Evolutionary conservation across 2,329 filamentous ascomycete genomes (phyloP).

Genomic region (Sporothrix pallida): DNA sequence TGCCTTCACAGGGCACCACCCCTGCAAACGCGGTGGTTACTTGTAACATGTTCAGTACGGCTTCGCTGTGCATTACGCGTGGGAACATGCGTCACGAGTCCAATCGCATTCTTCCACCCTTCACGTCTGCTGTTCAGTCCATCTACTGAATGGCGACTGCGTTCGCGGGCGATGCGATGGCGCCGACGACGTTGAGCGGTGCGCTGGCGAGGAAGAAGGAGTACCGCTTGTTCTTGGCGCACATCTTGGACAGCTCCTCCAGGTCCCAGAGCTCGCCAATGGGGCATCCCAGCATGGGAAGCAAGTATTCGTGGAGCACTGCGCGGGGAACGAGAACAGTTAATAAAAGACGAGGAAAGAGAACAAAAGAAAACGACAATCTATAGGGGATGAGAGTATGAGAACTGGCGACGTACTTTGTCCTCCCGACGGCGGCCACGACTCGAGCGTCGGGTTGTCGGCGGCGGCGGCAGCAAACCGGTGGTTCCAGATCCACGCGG

Average conservation of each 20-base stretch:
- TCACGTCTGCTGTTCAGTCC: no score
- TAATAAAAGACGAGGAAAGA: neutral
- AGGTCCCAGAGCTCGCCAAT: slow-evolving; percentile 28
- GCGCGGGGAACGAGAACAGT: neutral
- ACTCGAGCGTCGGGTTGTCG: slow-evolving; percentile 60
- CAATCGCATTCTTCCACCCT: no score
- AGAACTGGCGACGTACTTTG: no score
- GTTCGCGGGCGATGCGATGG: slow-evolving; percentile 26
- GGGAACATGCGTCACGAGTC: no score
- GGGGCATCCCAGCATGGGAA: slow-evolving; percentile 20
- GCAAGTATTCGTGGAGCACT: slow-evolving; percentile 25
- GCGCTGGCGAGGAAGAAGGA: slow-evolving; percentile 29
- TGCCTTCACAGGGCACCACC: no score
- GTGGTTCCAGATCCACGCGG: slow-evolving; percentile 63
- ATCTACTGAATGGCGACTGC: slow-evolving; percentile 26
- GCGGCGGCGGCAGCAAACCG: slow-evolving; percentile 61
- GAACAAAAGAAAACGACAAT: neutral
- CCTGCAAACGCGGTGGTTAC: no score
- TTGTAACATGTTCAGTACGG: no score
- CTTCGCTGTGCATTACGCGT: no score
- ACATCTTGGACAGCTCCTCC: slow-evolving; percentile 20
- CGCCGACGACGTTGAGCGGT: slow-evolving; percentile 18
- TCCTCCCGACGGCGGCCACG: slow-evolving; percentile 42
- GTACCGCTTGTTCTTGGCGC: slow-evolving; percentile 21
- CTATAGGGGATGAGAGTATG: neutral